Base-by-base conservation (phyloP, 176 grass and related monocot species). In the Oryza glaberrima region DNA sequence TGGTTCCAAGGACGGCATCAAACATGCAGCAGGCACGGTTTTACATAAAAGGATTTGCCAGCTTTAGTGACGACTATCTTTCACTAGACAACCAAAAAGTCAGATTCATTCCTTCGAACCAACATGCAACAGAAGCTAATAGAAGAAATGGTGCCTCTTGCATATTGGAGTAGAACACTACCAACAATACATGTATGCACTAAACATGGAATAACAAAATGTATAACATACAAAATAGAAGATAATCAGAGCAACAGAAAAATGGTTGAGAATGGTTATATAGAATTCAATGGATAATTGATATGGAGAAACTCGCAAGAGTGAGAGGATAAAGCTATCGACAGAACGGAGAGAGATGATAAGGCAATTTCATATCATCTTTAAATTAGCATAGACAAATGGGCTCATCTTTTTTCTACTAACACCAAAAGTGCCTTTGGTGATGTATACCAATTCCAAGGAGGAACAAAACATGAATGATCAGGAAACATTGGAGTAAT, bases 261-360 rank as follows among this genome's bases (percentile, higher is more conserved):
- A 83, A 1, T 5, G 6, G 11, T 47, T 5, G 58, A 76, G 16
- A 76, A 52, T 2, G 28, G 6, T 74, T 73, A 26, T n/a, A 79
- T 15, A 38, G 11, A 1, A 72, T 30, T 72, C 32, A 66, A 16
- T 3, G 49, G 22, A 26, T 2, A 49, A 8, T 36, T 16, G 22
- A n/a, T 32, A 83, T 36, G 66, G 22, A 72, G 19, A 83, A 78
- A 65, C 30, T 52, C 40, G 70, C 28, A 60, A 81, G 9, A 38
- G 12, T 7, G 2, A 3, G 56, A 74, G 16, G 16, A 61, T 26
- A 12, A 7, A 22, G 22, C 19, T 23, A 71, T 60, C 49, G 25
- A 28, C 0, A 25, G 22, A 47, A 72, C 13, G n/a, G 70, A 73
- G 44, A 73, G 7, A 45, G 71, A 46, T 20, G 20, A 63, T 63